Percentiles rank a stretch among this genome's conserved stretches.
These are phyloP conservation scores for Cenococcum geophilum DNA, from an alignment of 495 filamentous ascomycete species.

Conservation along the genomic window DNA sequence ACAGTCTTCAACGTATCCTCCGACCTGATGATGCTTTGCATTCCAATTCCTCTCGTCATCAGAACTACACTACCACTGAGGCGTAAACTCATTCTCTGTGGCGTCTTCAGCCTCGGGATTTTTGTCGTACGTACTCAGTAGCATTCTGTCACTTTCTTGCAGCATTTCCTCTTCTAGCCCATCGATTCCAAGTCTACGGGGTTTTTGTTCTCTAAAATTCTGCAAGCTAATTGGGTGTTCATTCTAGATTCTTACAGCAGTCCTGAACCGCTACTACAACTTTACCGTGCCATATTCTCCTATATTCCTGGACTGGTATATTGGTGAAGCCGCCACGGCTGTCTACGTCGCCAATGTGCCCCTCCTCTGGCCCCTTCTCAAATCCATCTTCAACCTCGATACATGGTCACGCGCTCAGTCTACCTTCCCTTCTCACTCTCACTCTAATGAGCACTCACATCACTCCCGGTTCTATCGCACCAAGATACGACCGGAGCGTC, in stretches of 20 bases:
- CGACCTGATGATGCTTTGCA: slow-evolving; percentile 52
- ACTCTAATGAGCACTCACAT: neutral
- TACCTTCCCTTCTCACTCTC: neutral
- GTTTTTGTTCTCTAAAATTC: too few relatives aligned
- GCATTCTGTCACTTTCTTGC: too few relatives aligned
- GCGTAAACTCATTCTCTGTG: slow-evolving; percentile 48
- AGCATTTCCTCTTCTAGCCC: too few relatives aligned
- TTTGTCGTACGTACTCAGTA: slow-evolving; percentile 43
- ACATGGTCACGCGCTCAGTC: neutral
- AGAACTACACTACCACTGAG: slow-evolving; percentile 45
- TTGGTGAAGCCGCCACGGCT: slow-evolving; percentile 55
- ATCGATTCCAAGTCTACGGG: too few relatives aligned
- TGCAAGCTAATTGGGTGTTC: neutral
- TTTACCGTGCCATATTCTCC: slow-evolving; percentile 49
- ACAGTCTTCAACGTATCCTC: slow-evolving; percentile 60
- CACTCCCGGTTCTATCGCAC: neutral
- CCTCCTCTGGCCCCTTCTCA: slow-evolving; percentile 54
- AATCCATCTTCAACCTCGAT: slow-evolving; percentile 17
- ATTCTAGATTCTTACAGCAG: slow-evolving; percentile 47
- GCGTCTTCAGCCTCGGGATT: slow-evolving; percentile 48
- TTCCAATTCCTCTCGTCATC: slow-evolving; percentile 56
- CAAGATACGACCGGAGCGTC: neutral
- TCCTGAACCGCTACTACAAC: slow-evolving; percentile 60
- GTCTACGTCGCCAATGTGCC: slow-evolving; percentile 60
- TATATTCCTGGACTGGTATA: slow-evolving; percentile 61